Evolutionary conservation across 139 green algal species (phyloP).

Genomic region (Deuterostichococcus epilithicus): DNA sequence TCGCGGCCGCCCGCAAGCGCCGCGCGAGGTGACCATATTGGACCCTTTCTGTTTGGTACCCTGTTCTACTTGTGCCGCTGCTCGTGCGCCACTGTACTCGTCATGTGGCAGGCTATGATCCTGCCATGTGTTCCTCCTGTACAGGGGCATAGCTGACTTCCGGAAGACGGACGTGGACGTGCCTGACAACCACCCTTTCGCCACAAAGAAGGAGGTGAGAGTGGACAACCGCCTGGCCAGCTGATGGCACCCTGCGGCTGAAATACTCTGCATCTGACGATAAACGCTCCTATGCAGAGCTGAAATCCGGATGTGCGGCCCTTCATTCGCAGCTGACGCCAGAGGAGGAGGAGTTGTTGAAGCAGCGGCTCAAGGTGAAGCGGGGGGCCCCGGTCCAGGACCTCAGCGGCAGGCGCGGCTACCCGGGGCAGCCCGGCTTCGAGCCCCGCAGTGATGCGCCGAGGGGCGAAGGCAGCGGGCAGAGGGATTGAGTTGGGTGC

Average conservation of each 20-base stretch:
- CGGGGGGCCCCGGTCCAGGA: constrained; percentile 41
- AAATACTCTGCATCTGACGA: neutral
- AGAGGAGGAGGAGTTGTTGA: constrained; percentile 44
- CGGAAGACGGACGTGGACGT: constrained; percentile 57
- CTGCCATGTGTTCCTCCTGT: neutral
- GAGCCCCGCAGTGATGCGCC: too few relatives aligned
- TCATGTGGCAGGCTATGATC: too few relatives aligned
- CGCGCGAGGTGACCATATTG: constrained; percentile 41
- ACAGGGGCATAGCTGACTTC: neutral
- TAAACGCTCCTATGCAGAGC: neutral
- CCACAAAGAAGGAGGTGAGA: constrained; percentile 53
- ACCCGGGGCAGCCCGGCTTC: too few relatives aligned
- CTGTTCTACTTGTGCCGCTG: neutral
- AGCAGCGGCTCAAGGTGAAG: constrained; percentile 18
- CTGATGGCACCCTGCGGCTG: neutral
- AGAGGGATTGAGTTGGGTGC: too few relatives aligned
- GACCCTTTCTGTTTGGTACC: neutral
- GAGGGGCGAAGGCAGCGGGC: too few relatives aligned
- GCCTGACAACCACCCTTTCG: constrained; percentile 81
- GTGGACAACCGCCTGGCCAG: neutral
- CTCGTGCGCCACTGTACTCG: neutral
- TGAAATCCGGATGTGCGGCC: neutral
- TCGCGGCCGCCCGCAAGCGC: constrained; percentile 53
- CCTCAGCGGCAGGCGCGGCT: constrained; percentile 17
- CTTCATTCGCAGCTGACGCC: constrained; percentile 9